Evolutionary conservation across 345 rosid genomes (phyloP).

Genomic region (Melaleuca alternifolia): DNA sequence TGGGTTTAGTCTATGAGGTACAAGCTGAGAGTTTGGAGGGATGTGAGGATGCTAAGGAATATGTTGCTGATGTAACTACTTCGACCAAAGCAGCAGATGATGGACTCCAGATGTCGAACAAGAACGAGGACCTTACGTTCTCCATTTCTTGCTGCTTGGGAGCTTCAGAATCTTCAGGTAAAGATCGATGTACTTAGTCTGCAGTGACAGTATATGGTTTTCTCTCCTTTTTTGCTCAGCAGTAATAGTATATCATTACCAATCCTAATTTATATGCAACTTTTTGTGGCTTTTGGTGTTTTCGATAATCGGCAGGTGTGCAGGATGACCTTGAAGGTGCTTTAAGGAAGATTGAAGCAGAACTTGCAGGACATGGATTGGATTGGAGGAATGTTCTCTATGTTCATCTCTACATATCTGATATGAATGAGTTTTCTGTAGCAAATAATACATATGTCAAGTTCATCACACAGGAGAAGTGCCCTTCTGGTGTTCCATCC

Average conservation of each 20-base stretch:
- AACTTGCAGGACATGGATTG: slow-evolving; percentile 41
- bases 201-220: background rate
- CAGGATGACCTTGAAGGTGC: slow-evolving; percentile 58
- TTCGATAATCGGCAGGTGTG: slow-evolving; percentile 34
- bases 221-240: background rate
- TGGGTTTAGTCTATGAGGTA: slow-evolving; percentile 50
- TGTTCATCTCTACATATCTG: slow-evolving; percentile 79
- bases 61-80: slow-evolving; percentile 18
- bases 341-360: slow-evolving; percentile 49
- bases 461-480: slow-evolving; percentile 81
- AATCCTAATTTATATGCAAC: background rate
- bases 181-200: background rate
- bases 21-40: slow-evolving; percentile 31
- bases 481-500: slow-evolving; percentile 96
- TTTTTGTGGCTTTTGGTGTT: background rate
- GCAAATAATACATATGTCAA: slow-evolving; percentile 86
- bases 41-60: slow-evolving; percentile 16
- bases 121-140: slow-evolving; percentile 41
- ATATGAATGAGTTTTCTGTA: slow-evolving; percentile 65
- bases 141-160: slow-evolving; percentile 85
- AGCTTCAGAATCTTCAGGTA: slow-evolving; percentile 53
- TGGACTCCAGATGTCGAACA: slow-evolving; percentile 36
- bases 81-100: slow-evolving; percentile 23
- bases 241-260: background rate
- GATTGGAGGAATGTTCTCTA: slow-evolving; percentile 81